Evolutionary conservation across 805 yeast genomes (phyloP).

Genomic region (Saccharomycopsis selenospora): DNA sequence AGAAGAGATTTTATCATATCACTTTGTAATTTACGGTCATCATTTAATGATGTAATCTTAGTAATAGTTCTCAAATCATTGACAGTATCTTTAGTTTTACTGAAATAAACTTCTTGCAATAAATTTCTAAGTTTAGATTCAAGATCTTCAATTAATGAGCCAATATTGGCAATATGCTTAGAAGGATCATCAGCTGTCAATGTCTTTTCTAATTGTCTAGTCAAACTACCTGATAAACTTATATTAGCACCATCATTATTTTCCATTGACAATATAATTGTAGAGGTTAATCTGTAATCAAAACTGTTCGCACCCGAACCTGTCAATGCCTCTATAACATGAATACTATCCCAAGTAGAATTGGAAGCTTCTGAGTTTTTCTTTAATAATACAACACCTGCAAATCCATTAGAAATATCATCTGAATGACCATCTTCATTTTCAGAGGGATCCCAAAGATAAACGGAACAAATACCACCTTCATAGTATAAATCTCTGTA

Average conservation of each 20-base stretch:
- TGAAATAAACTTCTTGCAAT: constrained; percentile 90
- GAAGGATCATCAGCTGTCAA: constrained; percentile 39
- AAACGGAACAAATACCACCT: constrained; percentile 86
- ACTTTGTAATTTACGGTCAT: not conserved
- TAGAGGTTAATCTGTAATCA: constrained; percentile 70
- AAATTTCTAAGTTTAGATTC: constrained; percentile 82
- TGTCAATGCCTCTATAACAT: constrained; percentile 68
- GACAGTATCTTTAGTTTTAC: constrained; percentile 84
- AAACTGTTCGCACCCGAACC: constrained; percentile 31
- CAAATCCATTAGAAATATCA: constrained; percentile 48
- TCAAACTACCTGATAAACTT: constrained; percentile 71
- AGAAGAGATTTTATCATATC: not conserved
- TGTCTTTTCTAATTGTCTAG: constrained; percentile 69
- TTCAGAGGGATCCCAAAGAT: constrained; percentile 73
- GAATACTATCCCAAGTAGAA: constrained; percentile 89
- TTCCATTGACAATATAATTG: constrained; percentile 70
- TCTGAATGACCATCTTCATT: constrained; percentile 30
- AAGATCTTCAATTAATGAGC: constrained; percentile 77
- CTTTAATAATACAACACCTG: constrained; percentile 85
- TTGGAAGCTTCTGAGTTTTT: constrained; percentile 40
- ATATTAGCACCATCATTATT: constrained; percentile 26
- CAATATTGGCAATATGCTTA: constrained; percentile 80
- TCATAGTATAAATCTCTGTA: constrained; percentile 92
- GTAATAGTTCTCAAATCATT: constrained; percentile 50
- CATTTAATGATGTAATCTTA: not conserved